Conservation (phyloP, 257 asterid species). For the Lycium ferocissimum region DNA sequence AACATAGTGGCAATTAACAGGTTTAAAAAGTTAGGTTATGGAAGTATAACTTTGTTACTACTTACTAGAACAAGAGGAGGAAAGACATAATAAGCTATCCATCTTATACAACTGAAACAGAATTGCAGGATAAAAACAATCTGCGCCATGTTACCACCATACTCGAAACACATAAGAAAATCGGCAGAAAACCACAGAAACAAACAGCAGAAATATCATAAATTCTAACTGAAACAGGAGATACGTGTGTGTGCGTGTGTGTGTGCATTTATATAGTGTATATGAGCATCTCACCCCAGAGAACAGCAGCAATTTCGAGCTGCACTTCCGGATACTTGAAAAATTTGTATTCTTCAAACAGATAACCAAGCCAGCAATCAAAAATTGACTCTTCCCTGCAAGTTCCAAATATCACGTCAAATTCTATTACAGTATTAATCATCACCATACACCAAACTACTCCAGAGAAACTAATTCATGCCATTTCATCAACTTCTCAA, state of each 20-base stretch:
- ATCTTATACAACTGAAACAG: not conserved
- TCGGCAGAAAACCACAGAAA: too few species aligned
- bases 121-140: not conserved
- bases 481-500: too few species aligned
- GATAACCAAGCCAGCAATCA: slow-evolving; percentile 78
- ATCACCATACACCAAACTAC: not conserved
- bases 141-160: too few species aligned
- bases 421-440: not conserved
- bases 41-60: too few species aligned
- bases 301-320: slow-evolving; percentile 77
- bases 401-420: slow-evolving; percentile 13
- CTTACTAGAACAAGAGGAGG: too few species aligned
- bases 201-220: too few species aligned
- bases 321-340: slow-evolving; percentile 83
- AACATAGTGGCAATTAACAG: too few species aligned
- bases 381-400: slow-evolving; percentile 79
- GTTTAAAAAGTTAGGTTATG: too few species aligned
- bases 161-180: not conserved
- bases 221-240: too few species aligned
- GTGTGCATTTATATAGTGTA: too few species aligned
- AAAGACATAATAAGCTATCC: too few species aligned
- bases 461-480: not conserved
- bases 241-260: too few species aligned
- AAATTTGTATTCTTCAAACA: slow-evolving; percentile 87
- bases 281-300: slow-evolving; percentile 75